phyloP scores from a whole-genome alignment of 768 basidiomycete genomes.

The Termitomyces sp. region DNA sequence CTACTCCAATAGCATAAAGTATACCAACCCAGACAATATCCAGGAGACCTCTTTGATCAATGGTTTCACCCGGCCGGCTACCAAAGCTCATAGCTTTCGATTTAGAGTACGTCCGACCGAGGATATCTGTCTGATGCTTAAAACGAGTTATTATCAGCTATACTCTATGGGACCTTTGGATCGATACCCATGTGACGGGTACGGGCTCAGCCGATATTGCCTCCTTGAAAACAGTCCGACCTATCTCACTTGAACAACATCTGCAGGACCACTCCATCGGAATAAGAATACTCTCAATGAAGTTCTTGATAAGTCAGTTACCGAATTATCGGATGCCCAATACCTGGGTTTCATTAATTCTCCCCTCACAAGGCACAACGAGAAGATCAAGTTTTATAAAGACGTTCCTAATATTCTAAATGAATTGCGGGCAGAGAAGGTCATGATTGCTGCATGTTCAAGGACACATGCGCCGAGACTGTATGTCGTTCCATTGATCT shows the following conservation, averaged over 20 bases:
- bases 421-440: constrained; percentile 39
- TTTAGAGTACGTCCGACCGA: constrained; percentile 50
- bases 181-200: constrained; percentile 72
- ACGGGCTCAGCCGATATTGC: background rate
- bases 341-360: background rate
- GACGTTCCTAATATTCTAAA: constrained; percentile 75
- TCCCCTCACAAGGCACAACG: constrained; percentile 37
- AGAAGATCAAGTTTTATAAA: constrained; percentile 62
- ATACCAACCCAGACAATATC: too few relatives aligned
- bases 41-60: too few relatives aligned
- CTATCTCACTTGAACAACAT: background rate
- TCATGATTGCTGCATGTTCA: constrained; percentile 67
- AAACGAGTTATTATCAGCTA: constrained; percentile 41
- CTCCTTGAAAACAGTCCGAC: background rate
- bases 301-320: constrained; percentile 43
- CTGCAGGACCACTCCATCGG: constrained; percentile 47
- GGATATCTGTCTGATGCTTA: background rate
- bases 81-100: constrained; percentile 78
- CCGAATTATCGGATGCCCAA: background rate
- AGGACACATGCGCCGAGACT: constrained; percentile 62
- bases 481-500: constrained; percentile 35
- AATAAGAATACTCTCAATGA: constrained; percentile 38
- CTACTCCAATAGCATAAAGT: too few relatives aligned
- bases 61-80: constrained; percentile 6
- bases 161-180: constrained; percentile 85